Conservation (phyloP, 768 basidiomycete genomes). For the Amanita phalloides region DNA sequence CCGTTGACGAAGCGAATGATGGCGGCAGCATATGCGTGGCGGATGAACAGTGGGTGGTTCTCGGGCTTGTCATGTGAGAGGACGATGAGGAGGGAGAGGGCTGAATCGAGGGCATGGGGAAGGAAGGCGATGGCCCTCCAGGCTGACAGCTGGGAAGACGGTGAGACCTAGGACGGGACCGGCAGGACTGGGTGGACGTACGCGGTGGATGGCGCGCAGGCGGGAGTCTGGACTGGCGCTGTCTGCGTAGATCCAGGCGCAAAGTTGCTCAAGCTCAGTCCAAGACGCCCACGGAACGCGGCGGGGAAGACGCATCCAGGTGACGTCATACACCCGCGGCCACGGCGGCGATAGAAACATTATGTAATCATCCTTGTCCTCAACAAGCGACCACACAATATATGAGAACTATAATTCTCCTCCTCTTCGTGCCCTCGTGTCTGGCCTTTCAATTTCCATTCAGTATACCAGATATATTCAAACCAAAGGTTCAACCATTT, state of each 20-base stretch:
- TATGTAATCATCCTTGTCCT: neutral
- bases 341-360: neutral
- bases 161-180: conserved; percentile 1
- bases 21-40: conserved; percentile 73
- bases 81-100: conserved; percentile 49
- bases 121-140: conserved; percentile 68
- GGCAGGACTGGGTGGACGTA: conserved; percentile 20
- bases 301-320: conserved; percentile 59
- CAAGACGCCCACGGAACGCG: conserved; percentile 71
- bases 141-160: conserved; percentile 50
- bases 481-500: conserved; percentile 16
- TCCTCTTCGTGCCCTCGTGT: conserved; percentile 21
- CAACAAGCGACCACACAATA: no score
- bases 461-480: conserved; percentile 41
- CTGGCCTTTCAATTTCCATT: conserved; percentile 43
- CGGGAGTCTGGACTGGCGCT: conserved; percentile 49
- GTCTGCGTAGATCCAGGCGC: conserved; percentile 63
- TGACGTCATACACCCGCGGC: neutral
- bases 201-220: conserved; percentile 51
- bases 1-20: conserved; percentile 90
- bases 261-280: conserved; percentile 65
- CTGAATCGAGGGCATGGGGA: conserved; percentile 76
- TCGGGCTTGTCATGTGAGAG: conserved; percentile 41
- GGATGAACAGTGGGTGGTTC: conserved; percentile 35
- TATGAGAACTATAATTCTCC: conserved; percentile 13